phyloP scores from a whole-genome alignment of 768 basidiomycete genomes.

The Mycena galopus region DNA sequence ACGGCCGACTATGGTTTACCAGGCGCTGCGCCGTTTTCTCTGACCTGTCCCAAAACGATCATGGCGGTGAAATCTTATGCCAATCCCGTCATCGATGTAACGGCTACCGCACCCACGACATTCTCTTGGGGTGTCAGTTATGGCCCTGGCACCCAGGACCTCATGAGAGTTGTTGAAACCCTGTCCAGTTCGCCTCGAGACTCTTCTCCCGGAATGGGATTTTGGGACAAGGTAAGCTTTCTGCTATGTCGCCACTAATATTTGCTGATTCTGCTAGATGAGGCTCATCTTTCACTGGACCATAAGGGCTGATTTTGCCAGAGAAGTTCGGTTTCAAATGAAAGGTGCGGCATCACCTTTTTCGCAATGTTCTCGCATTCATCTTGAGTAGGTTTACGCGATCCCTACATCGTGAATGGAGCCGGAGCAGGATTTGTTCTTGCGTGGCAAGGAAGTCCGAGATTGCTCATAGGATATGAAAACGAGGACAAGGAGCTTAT shows the following conservation, averaged over 20 bases:
- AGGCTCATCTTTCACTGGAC: conserved; percentile 90
- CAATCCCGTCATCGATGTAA: conserved; percentile 75
- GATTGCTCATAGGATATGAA: conserved; percentile 74
- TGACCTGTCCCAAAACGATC: conserved; percentile 88
- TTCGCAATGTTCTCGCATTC: conserved; percentile 1
- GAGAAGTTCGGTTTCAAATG: conserved; percentile 83
- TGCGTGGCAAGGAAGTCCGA: conserved; percentile 84
- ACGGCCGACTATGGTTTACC: conserved; percentile 65
- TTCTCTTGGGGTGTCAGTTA: conserved; percentile 94
- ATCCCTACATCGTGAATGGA: conserved; percentile 79
- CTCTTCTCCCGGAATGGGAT: conserved; percentile 85
- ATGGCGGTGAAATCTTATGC: conserved; percentile 97
- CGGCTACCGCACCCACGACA: conserved; percentile 73
- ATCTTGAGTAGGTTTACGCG: conserved; percentile 72
- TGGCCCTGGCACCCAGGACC: conserved; percentile 86
- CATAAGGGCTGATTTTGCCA: conserved; percentile 71
- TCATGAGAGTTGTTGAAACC: conserved; percentile 86
- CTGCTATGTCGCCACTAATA: neutral
- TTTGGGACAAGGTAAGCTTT: conserved; percentile 90
- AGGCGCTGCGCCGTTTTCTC: conserved; percentile 64
- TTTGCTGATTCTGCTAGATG: conserved; percentile 56
- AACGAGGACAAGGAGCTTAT: conserved; percentile 84
- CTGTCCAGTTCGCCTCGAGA: conserved; percentile 84
- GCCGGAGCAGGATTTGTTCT: conserved; percentile 90
- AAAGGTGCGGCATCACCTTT: conserved; percentile 73